These are phyloP conservation scores for Phyllosticta paracitricarpa DNA, from an alignment of 2,329 filamentous ascomycete genomes.

Conservation along the genomic window DNA sequence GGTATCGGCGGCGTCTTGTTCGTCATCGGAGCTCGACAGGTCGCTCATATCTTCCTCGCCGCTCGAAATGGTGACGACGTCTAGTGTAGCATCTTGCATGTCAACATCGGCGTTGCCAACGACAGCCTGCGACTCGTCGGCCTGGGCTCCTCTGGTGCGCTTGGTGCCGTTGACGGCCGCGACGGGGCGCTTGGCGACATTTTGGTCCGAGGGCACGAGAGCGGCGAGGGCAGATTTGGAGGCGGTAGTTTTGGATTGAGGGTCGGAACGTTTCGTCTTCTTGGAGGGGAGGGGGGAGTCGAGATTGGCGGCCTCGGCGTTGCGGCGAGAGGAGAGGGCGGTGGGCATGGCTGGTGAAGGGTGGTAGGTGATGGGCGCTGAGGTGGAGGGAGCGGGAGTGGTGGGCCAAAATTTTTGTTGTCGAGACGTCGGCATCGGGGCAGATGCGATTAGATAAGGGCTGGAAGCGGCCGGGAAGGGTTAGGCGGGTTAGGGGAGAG, in stretches of 20 bases:
- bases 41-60: slow-evolving; percentile 27
- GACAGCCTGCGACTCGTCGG: slow-evolving; percentile 48
- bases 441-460: not conserved
- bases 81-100: slow-evolving; percentile 22
- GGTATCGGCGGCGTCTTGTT: slow-evolving; percentile 14
- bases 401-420: not conserved
- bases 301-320: slow-evolving; percentile 1
- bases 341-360: slow-evolving; percentile 20
- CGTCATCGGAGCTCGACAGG: slow-evolving; percentile 11
- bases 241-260: slow-evolving; percentile 1
- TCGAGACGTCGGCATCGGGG: not conserved
- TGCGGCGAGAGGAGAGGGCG: slow-evolving; percentile 19
- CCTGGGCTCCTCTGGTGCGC: slow-evolving; percentile 39
- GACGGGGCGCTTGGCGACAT: slow-evolving; percentile 24
- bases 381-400: not conserved
- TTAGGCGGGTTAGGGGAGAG: not conserved
- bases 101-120: slow-evolving; percentile 38
- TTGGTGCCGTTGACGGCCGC: slow-evolving; percentile 37
- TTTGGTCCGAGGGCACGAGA: slow-evolving; percentile 18
- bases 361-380: not conserved
- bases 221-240: slow-evolving; percentile 22
- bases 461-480: not conserved
- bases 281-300: slow-evolving; percentile 22
- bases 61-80: slow-evolving; percentile 40
- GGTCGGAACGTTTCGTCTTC: slow-evolving; percentile 20